phyloP scores from a whole-genome alignment of 345 rosid genomes.

The Geranium brycei region DNA sequence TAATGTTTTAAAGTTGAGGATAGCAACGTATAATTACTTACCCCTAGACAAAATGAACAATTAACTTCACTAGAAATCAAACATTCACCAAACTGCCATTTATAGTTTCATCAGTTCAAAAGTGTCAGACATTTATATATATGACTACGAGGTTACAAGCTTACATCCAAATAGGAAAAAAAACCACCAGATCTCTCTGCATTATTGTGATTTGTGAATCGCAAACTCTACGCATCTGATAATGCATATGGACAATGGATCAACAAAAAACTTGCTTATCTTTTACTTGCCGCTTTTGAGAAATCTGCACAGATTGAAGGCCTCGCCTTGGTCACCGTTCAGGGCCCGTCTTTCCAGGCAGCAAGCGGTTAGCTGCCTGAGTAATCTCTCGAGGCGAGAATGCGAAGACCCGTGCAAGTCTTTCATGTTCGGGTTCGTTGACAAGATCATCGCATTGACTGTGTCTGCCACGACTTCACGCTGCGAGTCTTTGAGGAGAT shows the following conservation, averaged over 20 bases:
- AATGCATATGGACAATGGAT: not conserved
- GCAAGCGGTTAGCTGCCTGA: conserved; percentile 73
- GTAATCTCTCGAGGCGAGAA: conserved; percentile 62
- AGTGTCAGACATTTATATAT: too few relatives aligned
- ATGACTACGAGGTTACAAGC: too few relatives aligned
- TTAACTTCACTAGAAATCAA: too few relatives aligned
- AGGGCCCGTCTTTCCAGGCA: conserved; percentile 57
- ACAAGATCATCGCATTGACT: conserved; percentile 66
- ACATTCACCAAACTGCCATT: too few relatives aligned
- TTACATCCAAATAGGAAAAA: too few relatives aligned
- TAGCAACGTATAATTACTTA: too few relatives aligned
- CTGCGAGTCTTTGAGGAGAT: conserved; percentile 61
- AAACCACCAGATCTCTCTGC: too few relatives aligned
- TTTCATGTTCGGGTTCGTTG: conserved; percentile 52
- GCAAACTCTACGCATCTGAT: not conserved
- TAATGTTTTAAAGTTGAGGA: too few relatives aligned
- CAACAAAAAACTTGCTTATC: not conserved
- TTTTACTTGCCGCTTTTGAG: conserved; percentile 23
- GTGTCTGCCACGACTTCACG: conserved; percentile 87
- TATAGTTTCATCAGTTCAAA: too few relatives aligned
- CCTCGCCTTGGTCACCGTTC: conserved; percentile 75
- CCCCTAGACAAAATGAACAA: too few relatives aligned
- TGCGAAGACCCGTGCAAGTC: conserved; percentile 36
- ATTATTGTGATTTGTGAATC: not conserved
- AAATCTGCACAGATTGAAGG: conserved; percentile 49